Conservation (phyloP, 208 protist genomes). For the Tritrichomonas foetus region DNA sequence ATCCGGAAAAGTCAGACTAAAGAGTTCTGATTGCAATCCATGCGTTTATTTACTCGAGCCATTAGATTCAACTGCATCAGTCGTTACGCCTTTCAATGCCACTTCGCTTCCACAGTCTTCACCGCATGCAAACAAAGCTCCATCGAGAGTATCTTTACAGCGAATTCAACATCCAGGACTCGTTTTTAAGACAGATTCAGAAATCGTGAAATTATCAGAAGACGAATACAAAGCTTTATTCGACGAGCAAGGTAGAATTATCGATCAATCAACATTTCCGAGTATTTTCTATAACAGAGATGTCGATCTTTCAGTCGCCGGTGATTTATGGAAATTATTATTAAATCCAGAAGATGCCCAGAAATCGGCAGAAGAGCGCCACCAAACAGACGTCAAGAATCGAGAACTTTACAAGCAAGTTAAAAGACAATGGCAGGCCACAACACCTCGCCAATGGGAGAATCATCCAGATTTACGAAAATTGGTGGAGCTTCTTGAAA, state of each 20-base stretch:
- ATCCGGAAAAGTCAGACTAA: background rate
- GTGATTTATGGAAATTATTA: conserved; percentile 11
- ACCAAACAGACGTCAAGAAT: background rate
- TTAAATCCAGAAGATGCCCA: background rate
- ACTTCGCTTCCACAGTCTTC: conserved; percentile 1
- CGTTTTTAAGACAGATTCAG: background rate
- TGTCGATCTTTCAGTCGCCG: background rate
- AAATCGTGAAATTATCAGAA: background rate
- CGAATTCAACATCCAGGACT: background rate
- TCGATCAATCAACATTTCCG: background rate
- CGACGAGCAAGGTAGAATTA: background rate
- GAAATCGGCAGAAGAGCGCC: background rate
- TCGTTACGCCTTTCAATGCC: background rate
- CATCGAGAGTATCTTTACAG: background rate
- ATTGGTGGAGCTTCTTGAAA: background rate
- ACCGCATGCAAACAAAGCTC: background rate
- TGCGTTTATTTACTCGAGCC: background rate
- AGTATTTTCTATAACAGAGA: background rate
- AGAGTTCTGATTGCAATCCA: conserved; percentile 29
- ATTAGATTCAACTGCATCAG: background rate
- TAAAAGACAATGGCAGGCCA: background rate
- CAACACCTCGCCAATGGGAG: background rate
- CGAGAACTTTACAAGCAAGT: background rate
- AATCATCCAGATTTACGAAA: background rate
- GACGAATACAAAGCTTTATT: background rate